phyloP scores from a whole-genome alignment of 257 asterid genomes.

The Knoxia roxburghii region DNA sequence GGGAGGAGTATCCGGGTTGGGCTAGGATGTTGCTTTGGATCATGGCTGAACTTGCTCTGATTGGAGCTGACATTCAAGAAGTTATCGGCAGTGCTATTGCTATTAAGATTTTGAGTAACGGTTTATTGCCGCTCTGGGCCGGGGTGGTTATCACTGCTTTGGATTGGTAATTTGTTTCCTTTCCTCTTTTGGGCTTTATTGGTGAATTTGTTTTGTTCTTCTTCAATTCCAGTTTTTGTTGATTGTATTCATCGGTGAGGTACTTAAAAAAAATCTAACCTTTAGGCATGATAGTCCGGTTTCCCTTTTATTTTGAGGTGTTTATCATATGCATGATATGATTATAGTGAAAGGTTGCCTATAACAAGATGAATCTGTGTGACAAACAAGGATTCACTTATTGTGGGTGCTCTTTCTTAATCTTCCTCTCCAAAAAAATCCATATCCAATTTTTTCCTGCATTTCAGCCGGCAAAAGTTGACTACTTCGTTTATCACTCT shows the following conservation, averaged over 20 bases:
- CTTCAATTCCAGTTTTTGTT: background rate
- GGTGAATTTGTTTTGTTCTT: background rate
- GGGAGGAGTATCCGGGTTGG: conserved; percentile 37
- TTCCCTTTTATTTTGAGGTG: background rate
- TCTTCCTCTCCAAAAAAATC: background rate
- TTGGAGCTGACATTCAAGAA: conserved; percentile 40
- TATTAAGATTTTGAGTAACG: conserved; percentile 31
- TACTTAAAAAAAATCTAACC: background rate
- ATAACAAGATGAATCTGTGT: background rate
- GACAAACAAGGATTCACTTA: conserved; percentile 4
- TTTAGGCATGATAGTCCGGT: background rate
- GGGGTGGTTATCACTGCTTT: conserved; percentile 34
- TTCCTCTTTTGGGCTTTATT: background rate
- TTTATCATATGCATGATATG: background rate
- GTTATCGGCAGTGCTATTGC: conserved; percentile 42
- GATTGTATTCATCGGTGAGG: background rate
- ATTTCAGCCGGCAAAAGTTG: background rate
- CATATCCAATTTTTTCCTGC: background rate
- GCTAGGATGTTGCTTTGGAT: conserved; percentile 31
- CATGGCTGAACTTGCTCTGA: conserved; percentile 37
- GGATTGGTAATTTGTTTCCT: conserved; percentile 27
- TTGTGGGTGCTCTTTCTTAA: background rate
- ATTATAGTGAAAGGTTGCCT: background rate
- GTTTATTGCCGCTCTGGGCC: conserved; percentile 38
- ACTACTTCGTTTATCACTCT: too few relatives aligned